Conservation (phyloP, 768 basidiomycete species). For the Mycena amicta region DNA sequence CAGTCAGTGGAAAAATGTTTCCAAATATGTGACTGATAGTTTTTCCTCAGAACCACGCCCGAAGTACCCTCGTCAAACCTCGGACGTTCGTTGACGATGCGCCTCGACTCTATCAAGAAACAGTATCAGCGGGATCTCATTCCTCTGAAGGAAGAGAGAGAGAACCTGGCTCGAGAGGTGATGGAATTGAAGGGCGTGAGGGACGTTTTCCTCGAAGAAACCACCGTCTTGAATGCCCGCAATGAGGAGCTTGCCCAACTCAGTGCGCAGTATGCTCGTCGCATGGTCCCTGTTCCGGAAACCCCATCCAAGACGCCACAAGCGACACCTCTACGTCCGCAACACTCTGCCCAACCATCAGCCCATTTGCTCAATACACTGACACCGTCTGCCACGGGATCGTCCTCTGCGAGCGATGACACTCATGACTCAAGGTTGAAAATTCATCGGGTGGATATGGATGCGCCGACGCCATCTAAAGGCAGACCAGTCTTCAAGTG, state of each 20-base stretch:
- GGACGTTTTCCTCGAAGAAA: constrained; percentile 89
- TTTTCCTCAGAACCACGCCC: constrained; percentile 28
- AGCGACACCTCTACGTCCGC: constrained; percentile 26
- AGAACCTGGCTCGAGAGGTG: constrained; percentile 78
- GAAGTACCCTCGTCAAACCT: constrained; percentile 49
- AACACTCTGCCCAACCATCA: constrained; percentile 30
- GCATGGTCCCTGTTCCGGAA: constrained; percentile 62
- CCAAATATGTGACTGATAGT: too few relatives aligned
- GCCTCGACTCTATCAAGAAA: constrained; percentile 83
- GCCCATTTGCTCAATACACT: constrained; percentile 38
- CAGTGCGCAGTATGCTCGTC: constrained; percentile 78
- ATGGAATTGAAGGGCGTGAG: constrained; percentile 83
- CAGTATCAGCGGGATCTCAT: constrained; percentile 88
- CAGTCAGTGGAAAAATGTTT: constrained; percentile 66
- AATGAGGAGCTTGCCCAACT: constrained; percentile 94
- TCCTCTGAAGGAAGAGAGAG: constrained; percentile 81
- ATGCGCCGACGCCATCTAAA: constrained; percentile 51
- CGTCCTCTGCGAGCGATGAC: constrained; percentile 55
- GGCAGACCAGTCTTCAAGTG: constrained; percentile 67
- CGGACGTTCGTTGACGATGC: constrained; percentile 75
- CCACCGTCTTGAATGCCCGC: constrained; percentile 83
- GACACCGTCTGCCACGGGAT: constrained; percentile 47
- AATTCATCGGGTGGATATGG: constrained; percentile 48
- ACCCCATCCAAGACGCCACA: constrained; percentile 31
- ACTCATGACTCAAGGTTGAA: constrained; percentile 40